Evolutionary conservation across 768 basidiomycete genomes (phyloP).

Genomic region (Auriscalpium vulgare): DNA sequence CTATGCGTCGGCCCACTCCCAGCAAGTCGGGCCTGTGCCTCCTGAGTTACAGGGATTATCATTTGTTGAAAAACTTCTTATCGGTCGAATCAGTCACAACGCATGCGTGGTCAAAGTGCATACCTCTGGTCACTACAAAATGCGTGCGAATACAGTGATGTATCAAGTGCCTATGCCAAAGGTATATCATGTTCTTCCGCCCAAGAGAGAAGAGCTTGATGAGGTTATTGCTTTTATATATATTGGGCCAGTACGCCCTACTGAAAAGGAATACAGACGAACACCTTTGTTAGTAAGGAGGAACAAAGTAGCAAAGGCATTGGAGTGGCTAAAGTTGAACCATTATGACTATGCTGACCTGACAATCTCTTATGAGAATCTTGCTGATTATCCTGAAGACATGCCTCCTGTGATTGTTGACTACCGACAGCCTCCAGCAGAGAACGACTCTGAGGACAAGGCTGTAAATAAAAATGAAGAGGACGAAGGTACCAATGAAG

Average conservation of each 20-base stretch:
- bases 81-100: conserved; percentile 10
- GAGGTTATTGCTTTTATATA: conserved; percentile 25
- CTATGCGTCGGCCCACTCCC: no score
- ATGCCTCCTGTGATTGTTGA: conserved; percentile 15
- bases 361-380: conserved; percentile 13
- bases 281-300: conserved; percentile 9
- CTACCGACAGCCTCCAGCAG: not conserved
- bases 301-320: conserved; percentile 5
- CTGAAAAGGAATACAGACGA: conserved; percentile 18
- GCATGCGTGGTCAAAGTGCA: conserved; percentile 12
- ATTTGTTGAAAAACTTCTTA: not conserved
- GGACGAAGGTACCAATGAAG: conserved; percentile 23
- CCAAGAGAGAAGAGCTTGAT: conserved; percentile 23
- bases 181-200: conserved; percentile 27
- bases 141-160: conserved; percentile 27
- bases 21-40: no score
- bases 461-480: conserved; percentile 21
- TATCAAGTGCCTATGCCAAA: conserved; percentile 25
- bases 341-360: not conserved
- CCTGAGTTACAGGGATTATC: no score
- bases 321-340: not conserved
- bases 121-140: conserved; percentile 16
- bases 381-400: conserved; percentile 14
- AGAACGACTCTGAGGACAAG: not conserved
- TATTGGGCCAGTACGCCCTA: conserved; percentile 24